Evolutionary conservation across 352 stramenopile genomes (phyloP).

Genomic region (Pilasporangium apinafurcum): DNA sequence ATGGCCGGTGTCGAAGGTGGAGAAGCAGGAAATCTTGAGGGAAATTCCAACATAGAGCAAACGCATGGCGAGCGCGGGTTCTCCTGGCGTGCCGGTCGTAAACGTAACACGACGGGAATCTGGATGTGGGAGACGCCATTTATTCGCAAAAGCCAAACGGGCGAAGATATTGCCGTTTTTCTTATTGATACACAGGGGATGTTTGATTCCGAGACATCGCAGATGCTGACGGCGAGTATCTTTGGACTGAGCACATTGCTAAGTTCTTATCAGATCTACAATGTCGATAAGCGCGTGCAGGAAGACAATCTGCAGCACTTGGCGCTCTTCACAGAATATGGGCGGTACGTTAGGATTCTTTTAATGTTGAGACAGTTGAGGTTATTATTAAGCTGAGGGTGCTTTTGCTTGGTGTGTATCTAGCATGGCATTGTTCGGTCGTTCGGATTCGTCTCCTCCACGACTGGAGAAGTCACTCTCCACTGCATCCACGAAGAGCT

Average conservation of each 20-base stretch:
- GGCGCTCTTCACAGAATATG: constrained; percentile 99
- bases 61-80: constrained; percentile 88
- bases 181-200: constrained; percentile 99
- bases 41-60: constrained; percentile 81
- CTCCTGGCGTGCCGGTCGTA: constrained; percentile 93
- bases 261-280: constrained; percentile 98
- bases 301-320: constrained; percentile 99
- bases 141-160: constrained; percentile 84
- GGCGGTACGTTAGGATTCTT: constrained; percentile 50
- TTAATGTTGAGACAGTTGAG: background rate
- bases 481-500: constrained; percentile 22
- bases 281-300: constrained; percentile 98
- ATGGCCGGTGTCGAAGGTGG: constrained; percentile 48
- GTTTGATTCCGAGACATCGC: constrained; percentile 99
- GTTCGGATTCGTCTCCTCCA: constrained; percentile 20
- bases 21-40: constrained; percentile 57
- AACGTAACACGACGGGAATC: constrained; percentile 98
- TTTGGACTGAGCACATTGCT: constrained; percentile 98
- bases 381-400: background rate
- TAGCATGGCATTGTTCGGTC: constrained; percentile 73
- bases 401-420: background rate
- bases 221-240: constrained; percentile 98
- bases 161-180: constrained; percentile 92
- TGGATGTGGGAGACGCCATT: constrained; percentile 99
- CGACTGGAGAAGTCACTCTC: constrained; percentile 36